A percentile compares a stretch with the other conserved stretches of the same genome.
Conservation (phyloP, 495 filamentous ascomycete species). For the Aspergillus nanangensis region DNA sequence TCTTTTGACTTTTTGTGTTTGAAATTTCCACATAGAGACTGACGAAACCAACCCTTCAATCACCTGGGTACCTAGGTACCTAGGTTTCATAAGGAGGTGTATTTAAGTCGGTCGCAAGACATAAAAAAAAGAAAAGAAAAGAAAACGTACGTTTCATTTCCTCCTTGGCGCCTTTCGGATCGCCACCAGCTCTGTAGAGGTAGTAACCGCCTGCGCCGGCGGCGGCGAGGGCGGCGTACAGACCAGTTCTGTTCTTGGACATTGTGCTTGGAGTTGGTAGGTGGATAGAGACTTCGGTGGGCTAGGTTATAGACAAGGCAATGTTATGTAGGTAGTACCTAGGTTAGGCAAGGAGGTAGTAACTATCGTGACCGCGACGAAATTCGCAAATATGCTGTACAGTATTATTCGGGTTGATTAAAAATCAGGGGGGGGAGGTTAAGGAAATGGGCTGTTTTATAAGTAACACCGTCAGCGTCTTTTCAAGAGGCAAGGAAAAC, state of each 20-base stretch:
- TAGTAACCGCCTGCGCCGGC: constrained; percentile 80
- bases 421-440: too few species aligned
- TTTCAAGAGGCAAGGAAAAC: neutral
- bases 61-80: too few species aligned
- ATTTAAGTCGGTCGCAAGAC: neutral
- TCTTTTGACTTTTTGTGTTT: neutral
- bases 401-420: too few species aligned
- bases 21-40: neutral
- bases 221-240: constrained; percentile 57
- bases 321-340: constrained; percentile 4
- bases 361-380: too few species aligned
- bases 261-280: constrained; percentile 19
- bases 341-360: neutral
- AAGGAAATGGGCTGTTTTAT: too few species aligned
- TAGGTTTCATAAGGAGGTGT: too few species aligned
- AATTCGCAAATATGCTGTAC: too few species aligned
- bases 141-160: constrained; percentile 66
- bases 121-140: neutral
- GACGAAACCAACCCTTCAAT: neutral
- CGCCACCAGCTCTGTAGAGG: constrained; percentile 81
- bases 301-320: too few species aligned
- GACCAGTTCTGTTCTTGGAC: constrained; percentile 48
- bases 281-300: neutral
- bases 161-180: constrained; percentile 76
- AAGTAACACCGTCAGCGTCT: too few species aligned